Evolutionary conservation across 2,329 filamentous ascomycete genomes (phyloP).

Genomic region (Paramyrothecium sp.): DNA sequence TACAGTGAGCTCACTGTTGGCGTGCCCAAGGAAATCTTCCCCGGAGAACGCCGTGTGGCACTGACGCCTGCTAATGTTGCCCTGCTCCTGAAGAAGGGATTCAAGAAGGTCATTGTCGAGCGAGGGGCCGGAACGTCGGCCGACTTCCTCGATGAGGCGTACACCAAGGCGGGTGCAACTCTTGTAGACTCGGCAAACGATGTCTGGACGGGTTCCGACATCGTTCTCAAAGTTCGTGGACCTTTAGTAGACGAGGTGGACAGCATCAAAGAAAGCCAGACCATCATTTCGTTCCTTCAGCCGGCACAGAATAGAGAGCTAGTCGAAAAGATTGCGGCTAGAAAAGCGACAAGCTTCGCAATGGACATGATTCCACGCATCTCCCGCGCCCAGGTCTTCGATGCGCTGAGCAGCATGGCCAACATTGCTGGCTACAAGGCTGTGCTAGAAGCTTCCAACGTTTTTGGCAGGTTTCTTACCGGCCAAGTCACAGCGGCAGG

Average conservation of each 20-base stretch:
- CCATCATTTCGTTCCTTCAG: conserved; percentile 80
- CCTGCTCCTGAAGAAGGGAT: conserved; percentile 82
- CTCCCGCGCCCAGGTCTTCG: conserved; percentile 83
- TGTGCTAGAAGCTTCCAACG: conserved; percentile 84
- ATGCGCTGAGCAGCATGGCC: conserved; percentile 88
- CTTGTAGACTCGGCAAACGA: conserved; percentile 64
- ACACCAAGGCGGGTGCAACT: conserved; percentile 74
- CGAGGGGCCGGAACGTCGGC: conserved; percentile 75
- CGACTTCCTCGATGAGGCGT: conserved; percentile 75
- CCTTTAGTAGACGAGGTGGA: conserved; percentile 70
- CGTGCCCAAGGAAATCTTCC: conserved; percentile 75
- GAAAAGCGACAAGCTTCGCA: conserved; percentile 75
- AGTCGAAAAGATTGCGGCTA: conserved; percentile 69
- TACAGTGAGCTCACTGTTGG: conserved; percentile 75
- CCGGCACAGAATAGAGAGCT: conserved; percentile 76
- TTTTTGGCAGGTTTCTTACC: conserved; percentile 84
- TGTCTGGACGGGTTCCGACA: conserved; percentile 75
- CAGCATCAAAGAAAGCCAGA: conserved; percentile 65
- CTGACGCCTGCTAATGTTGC: conserved; percentile 82
- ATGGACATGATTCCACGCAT: conserved; percentile 95
- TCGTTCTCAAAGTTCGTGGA: conserved; percentile 80
- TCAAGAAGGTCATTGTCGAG: conserved; percentile 73
- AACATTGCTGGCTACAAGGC: conserved; percentile 95
- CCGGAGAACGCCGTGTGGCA: conserved; percentile 78
- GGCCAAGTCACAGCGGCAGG: conserved; percentile 89